Percentiles rank a stretch among this genome's conserved stretches.
Evolutionary conservation across 1,284 basidiomycete species (phyloP).

Genomic region (Moesziomyces parantarcticus): DNA sequence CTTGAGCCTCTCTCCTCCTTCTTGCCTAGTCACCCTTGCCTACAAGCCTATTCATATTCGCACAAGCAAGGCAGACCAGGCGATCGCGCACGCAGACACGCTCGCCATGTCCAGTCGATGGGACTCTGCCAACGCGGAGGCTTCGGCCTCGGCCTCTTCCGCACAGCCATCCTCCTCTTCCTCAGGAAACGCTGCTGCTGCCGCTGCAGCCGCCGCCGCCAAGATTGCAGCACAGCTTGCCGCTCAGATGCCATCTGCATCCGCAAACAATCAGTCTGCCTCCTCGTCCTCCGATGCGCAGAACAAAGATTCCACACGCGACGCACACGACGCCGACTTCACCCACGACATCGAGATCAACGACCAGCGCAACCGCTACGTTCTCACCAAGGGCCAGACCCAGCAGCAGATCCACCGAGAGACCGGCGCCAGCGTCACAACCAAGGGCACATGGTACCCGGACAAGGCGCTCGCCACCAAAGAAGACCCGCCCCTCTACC

Average conservation of each 20-base stretch:
- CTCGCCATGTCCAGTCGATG: constrained; percentile 33
- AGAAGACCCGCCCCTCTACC: constrained; percentile 77
- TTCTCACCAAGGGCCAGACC: constrained; percentile 92
- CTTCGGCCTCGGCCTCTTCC: constrained; percentile 33
- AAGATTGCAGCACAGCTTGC: constrained; percentile 62
- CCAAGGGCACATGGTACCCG: constrained; percentile 80
- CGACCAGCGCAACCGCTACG: constrained; percentile 92
- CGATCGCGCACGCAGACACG: constrained; percentile 73
- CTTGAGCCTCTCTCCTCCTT: no score
- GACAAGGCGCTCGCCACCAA: constrained; percentile 58
- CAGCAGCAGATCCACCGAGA: constrained; percentile 81
- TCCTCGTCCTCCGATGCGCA: constrained; percentile 67
- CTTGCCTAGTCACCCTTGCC: not conserved
- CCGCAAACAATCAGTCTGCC: constrained; percentile 69
- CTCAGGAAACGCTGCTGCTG: constrained; percentile 15
- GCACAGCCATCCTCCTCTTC: constrained; percentile 13
- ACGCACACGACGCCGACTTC: constrained; percentile 83
- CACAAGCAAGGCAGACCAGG: constrained; percentile 78
- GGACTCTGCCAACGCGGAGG: constrained; percentile 28
- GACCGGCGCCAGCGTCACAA: constrained; percentile 59
- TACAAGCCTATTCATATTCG: not conserved
- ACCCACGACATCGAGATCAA: constrained; percentile 96
- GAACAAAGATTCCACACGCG: constrained; percentile 70
- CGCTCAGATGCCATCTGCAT: constrained; percentile 8
- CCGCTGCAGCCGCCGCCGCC: constrained; percentile 61